Percentiles rank a stretch among this genome's conserved stretches.
Conservation (phyloP, 257 asterid genomes). For the Fraxinus americana region DNA sequence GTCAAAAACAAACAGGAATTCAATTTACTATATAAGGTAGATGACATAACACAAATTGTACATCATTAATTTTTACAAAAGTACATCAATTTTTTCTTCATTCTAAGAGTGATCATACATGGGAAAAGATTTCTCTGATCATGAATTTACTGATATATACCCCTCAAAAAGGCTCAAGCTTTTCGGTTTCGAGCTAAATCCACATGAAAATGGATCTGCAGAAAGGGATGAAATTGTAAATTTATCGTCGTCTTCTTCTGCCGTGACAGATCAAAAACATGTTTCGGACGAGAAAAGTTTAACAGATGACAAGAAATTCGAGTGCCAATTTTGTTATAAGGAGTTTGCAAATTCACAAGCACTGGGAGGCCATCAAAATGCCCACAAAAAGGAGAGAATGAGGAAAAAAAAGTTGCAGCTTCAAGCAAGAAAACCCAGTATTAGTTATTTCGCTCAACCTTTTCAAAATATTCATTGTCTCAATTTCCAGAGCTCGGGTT, state of each 20-base stretch:
- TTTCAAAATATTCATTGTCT: constrained; percentile 14
- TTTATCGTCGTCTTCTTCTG: constrained; percentile 63
- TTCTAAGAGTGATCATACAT: constrained; percentile 9
- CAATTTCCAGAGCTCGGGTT: constrained; percentile 29
- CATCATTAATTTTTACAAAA: constrained; percentile 21
- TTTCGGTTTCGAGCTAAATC: constrained; percentile 72
- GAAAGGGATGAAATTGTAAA: constrained; percentile 70
- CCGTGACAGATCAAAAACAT: constrained; percentile 48
- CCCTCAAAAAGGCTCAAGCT: constrained; percentile 50
- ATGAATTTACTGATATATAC: constrained; percentile 33
- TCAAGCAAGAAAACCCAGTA: constrained; percentile 75
- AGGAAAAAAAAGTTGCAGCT: constrained; percentile 73
- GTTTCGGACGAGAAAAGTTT: neutral
- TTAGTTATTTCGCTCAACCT: constrained; percentile 66
- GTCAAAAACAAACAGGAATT: constrained; percentile 40
- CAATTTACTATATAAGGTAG: too few relatives aligned
- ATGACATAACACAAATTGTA: too few relatives aligned
- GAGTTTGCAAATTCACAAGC: constrained; percentile 85
- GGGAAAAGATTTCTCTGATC: constrained; percentile 23
- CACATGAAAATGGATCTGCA: neutral
- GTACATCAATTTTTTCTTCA: neutral
- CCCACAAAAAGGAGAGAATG: constrained; percentile 93
- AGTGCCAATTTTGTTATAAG: constrained; percentile 78
- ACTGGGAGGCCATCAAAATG: constrained; percentile 97
- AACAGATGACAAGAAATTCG: constrained; percentile 62